Base-by-base conservation (phyloP, 2,329 filamentous ascomycete genomes). In the Sclerotinia spermophila region DNA sequence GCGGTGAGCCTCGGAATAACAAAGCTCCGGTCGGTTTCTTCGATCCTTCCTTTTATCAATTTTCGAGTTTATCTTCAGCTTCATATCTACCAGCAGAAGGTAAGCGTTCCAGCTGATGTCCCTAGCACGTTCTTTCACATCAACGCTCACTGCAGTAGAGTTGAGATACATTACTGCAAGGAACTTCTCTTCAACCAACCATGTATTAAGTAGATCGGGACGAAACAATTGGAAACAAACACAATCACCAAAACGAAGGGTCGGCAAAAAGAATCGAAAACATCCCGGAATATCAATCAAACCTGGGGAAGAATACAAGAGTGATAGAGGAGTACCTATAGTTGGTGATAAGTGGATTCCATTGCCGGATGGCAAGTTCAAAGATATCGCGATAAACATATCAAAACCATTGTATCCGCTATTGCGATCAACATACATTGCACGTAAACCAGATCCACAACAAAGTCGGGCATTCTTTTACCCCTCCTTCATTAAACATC, bases 21-120 rank as follows among this genome's bases (percentile, higher is more conserved):
- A 48, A 66, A 55, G 56, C 11, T 27, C 68, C 68, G 60, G 30
- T 45, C 6, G 5, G 0, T 33, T 33, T 11, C 38, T n/a, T 53
- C 45, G 51, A 65, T 30, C 24, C 19, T 64, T 56, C 35, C 7
- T 38, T 2, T 42, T 35, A 38, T 33, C 35, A 45, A 27, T 66
- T 69, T 56, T 56, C 42, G 33, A 60, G 42, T 48, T 35, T 27
- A 45, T 33, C 48, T 56, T 66, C 59, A 69, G 68, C 68, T 48
- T 65, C 30, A 21, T n/a, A 48, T 51, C 44, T 40, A 38, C 19
- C 21, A 27, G 2, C 15, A 27, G n/a, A 40, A 42, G 27, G 40
- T 35, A 45, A 40, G 56, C 6, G 15, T 45, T 38, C 35, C 21
- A 35, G 38, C 60, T n/a, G 38, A 69, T 69, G 68, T 66, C 27